Evolutionary conservation across 805 yeast genomes (phyloP).

Genomic region (Wickerhamomyces canadensis): DNA sequence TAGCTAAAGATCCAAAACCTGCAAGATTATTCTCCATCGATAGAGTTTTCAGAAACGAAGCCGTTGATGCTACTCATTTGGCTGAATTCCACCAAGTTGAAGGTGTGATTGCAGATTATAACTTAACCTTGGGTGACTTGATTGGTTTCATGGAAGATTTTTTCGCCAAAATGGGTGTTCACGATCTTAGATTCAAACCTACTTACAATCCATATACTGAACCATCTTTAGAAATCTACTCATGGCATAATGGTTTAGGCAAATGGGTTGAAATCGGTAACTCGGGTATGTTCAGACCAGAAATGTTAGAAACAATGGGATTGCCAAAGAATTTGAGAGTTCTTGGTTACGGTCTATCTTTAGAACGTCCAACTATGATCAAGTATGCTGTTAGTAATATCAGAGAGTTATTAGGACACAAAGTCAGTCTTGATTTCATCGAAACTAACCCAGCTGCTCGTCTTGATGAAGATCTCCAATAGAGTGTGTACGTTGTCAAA

Average conservation of each 20-base stretch:
- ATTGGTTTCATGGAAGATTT: slow-evolving; percentile 98
- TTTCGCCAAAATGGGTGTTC: slow-evolving; percentile 96
- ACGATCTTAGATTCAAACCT: slow-evolving; percentile 92
- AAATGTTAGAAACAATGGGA: slow-evolving; percentile 98
- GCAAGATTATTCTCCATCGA: slow-evolving; percentile 92
- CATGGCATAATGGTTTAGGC: slow-evolving; percentile 89
- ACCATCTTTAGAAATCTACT: slow-evolving; percentile 95
- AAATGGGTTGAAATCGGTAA: slow-evolving; percentile 99
- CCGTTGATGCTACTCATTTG: slow-evolving; percentile 98
- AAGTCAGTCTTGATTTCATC: slow-evolving; percentile 89
- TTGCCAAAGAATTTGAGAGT: slow-evolving; percentile 91
- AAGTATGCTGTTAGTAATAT: slow-evolving; percentile 93
- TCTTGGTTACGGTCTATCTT: slow-evolving; percentile 93
- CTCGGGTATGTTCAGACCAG: slow-evolving; percentile 99
- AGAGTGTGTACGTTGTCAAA: not conserved
- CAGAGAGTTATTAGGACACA: slow-evolving; percentile 95
- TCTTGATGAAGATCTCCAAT: slow-evolving; percentile 61
- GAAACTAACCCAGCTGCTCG: slow-evolving; percentile 98
- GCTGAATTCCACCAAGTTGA: slow-evolving; percentile 99
- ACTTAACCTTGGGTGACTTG: slow-evolving; percentile 89
- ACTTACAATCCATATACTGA: slow-evolving; percentile 99
- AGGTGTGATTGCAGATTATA: slow-evolving; percentile 97
- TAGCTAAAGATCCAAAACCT: slow-evolving; percentile 87
- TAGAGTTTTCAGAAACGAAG: slow-evolving; percentile 98
- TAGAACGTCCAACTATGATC: slow-evolving; percentile 99